phyloP scores from a whole-genome alignment of 73 alveolate species.

The Symbiodinium pilosum region DNA sequence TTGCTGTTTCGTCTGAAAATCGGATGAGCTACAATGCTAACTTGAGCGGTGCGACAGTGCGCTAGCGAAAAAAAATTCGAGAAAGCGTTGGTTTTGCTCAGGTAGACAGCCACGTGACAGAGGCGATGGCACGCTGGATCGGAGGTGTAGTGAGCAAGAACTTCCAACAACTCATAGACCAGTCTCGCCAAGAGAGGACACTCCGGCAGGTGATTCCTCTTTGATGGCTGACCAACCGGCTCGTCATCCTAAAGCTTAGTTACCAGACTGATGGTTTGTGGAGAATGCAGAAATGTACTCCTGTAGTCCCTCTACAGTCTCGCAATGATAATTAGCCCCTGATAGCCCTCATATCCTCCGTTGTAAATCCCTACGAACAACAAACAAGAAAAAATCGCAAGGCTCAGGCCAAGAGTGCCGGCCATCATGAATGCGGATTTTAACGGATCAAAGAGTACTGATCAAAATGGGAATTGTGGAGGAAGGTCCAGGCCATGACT shows the following conservation, averaged over 20 bases:
- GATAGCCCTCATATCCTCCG: not conserved
- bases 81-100: not conserved
- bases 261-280: not conserved
- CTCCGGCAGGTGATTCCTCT: not conserved
- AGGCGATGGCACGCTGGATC: not conserved
- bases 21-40: no score
- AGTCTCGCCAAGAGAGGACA: not conserved
- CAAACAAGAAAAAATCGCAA: not conserved
- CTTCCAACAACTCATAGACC: not conserved
- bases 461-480: no score
- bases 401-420: not conserved
- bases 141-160: not conserved
- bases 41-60: no score
- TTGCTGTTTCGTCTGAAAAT: no score
- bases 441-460: no score
- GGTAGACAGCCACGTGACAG: not conserved
- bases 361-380: no score
- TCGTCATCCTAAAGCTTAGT: not conserved
- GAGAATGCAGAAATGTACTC: not conserved
- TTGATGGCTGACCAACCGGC: not conserved
- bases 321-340: not conserved
- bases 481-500: no score
- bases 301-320: not conserved
- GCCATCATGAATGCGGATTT: not conserved
- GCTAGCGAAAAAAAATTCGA: no score